Conservation (phyloP, 495 filamentous ascomycete species). For the Tuber aestivum region DNA sequence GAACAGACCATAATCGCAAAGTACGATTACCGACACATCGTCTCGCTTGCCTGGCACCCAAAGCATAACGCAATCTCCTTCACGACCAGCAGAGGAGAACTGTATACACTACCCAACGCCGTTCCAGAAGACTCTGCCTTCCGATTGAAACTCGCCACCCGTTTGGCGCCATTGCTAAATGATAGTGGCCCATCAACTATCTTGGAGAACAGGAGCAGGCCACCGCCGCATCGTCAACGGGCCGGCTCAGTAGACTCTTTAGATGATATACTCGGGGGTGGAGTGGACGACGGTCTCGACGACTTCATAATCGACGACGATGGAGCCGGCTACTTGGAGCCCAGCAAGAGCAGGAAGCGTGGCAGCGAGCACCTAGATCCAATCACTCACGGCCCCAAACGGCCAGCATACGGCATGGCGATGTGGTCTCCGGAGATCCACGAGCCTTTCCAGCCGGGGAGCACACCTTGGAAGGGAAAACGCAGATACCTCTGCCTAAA, state of each 20-base stretch:
- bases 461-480: constrained; percentile 91
- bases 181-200: constrained; percentile 4
- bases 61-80: constrained; percentile 80
- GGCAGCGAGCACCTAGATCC: constrained; percentile 48
- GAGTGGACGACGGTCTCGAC: constrained; percentile 46
- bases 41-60: constrained; percentile 86
- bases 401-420: constrained; percentile 31
- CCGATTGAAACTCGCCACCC: constrained; percentile 53
- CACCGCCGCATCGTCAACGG: constrained; percentile 20
- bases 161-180: constrained; percentile 66
- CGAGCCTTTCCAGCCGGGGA: constrained; percentile 81
- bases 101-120: constrained; percentile 80
- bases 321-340: constrained; percentile 74
- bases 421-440: constrained; percentile 65
- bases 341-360: constrained; percentile 66
- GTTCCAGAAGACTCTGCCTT: constrained; percentile 60
- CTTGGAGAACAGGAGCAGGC: constrained; percentile 15
- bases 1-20: constrained; percentile 67
- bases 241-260: constrained; percentile 42
- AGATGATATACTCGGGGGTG: constrained; percentile 50
- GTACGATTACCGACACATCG: constrained; percentile 72
- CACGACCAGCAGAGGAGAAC: constrained; percentile 80
- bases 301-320: constrained; percentile 94
- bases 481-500: constrained; percentile 90
- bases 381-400: constrained; percentile 46